phyloP scores from a whole-genome alignment of 2,329 filamentous ascomycete genomes.

The Beauveria scarabaeidicola region DNA sequence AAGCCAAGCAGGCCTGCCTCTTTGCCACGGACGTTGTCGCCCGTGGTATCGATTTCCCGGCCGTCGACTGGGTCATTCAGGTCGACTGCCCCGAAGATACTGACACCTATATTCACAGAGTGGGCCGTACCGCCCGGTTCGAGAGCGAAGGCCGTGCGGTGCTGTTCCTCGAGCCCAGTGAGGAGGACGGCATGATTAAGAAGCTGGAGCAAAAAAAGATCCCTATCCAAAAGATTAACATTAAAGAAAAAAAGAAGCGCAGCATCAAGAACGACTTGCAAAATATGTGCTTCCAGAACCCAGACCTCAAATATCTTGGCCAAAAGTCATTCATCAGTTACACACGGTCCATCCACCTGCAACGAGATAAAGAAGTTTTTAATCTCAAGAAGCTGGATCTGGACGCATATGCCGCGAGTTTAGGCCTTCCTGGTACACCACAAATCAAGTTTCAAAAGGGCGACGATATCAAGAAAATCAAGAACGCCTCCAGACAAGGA shows the following conservation, averaged over 20 bases:
- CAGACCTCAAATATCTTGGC: constrained; percentile 86
- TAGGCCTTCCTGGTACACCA: constrained; percentile 85
- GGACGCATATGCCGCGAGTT: constrained; percentile 74
- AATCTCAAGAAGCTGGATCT: constrained; percentile 73
- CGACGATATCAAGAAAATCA: constrained; percentile 75
- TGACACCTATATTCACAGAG: constrained; percentile 95
- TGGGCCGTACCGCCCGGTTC: constrained; percentile 90
- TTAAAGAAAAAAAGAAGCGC: constrained; percentile 82
- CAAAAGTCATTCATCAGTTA: constrained; percentile 96
- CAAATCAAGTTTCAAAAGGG: constrained; percentile 91
- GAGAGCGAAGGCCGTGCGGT: constrained; percentile 81
- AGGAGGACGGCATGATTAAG: constrained; percentile 85
- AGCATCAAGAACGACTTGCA: constrained; percentile 79
- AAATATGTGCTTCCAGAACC: constrained; percentile 92
- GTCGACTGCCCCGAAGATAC: constrained; percentile 94
- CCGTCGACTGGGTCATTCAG: constrained; percentile 98
- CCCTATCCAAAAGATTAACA: constrained; percentile 75
- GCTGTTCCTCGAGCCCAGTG: constrained; percentile 83
- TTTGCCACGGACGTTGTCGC: constrained; percentile 96
- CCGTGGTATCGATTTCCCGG: constrained; percentile 87
- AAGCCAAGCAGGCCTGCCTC: constrained; percentile 74
- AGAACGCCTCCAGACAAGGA: constrained; percentile 70
- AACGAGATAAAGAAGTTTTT: constrained; percentile 89
- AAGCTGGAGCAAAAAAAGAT: constrained; percentile 84
- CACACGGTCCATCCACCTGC: constrained; percentile 72